phyloP scores from a whole-genome alignment of 306 rosid genomes.

The Dalbergia cultrata region DNA sequence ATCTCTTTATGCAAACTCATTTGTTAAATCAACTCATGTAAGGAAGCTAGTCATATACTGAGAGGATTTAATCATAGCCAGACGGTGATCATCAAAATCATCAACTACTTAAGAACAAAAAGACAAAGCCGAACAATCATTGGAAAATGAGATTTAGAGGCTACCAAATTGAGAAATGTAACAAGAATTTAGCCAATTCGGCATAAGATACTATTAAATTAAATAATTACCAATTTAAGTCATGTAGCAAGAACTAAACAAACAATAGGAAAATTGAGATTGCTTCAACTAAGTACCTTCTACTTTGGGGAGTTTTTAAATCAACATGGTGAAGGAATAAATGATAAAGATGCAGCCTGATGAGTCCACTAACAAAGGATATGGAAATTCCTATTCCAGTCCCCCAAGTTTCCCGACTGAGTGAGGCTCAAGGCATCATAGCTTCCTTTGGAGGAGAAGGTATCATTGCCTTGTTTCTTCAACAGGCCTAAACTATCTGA shows the following conservation, averaged over 20 bases:
- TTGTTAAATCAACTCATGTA: slow-evolving; percentile 30
- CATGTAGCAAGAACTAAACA: slow-evolving; percentile 20
- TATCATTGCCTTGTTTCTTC: slow-evolving; percentile 61
- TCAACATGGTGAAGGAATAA: slow-evolving; percentile 40
- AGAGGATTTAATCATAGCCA: slow-evolving; percentile 14
- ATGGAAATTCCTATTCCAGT: slow-evolving; percentile 55
- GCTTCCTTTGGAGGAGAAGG: slow-evolving; percentile 75
- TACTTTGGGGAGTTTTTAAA: slow-evolving; percentile 40
- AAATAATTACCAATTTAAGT: slow-evolving; percentile 20
- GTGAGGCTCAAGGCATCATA: slow-evolving; percentile 55
- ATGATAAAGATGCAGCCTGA: slow-evolving; percentile 50
- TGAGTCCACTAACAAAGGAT: slow-evolving; percentile 46
- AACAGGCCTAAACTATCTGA: slow-evolving; percentile 41
- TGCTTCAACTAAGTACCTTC: slow-evolving; percentile 53
- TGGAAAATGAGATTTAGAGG: slow-evolving; percentile 1
- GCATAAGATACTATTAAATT: slow-evolving; percentile 35
- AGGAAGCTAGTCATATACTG: background rate
- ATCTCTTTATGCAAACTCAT: background rate
- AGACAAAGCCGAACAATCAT: slow-evolving; percentile 33
- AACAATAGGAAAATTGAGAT: slow-evolving; percentile 41
- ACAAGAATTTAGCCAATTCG: slow-evolving; percentile 27
- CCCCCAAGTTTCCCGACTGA: slow-evolving; percentile 53
- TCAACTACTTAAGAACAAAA: slow-evolving; percentile 15
- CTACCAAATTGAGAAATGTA: slow-evolving; percentile 31
- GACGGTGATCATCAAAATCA: slow-evolving; percentile 33